Evolutionary conservation across 2,329 filamentous ascomycete species (phyloP), one percentile per base, ranked within the genome.

Genomic region (Pseudogymnoascus sp.): DNA sequence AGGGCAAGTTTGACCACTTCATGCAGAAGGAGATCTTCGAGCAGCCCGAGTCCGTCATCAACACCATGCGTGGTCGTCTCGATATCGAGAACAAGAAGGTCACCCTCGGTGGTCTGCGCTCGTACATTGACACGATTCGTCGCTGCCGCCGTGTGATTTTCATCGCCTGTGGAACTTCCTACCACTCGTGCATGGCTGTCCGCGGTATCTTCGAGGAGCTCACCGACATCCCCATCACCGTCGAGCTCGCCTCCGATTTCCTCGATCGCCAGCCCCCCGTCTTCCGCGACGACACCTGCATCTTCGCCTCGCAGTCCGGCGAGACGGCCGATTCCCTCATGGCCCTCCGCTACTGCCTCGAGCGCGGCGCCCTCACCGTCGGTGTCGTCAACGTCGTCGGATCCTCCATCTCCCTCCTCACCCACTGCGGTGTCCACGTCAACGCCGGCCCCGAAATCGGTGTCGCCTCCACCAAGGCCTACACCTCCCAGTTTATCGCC

Each of bases 11-110:
- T 79, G 94, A 99, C 77, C 94, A 99, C 81, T 99, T 97, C 84
- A 99, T 99, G 94, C 94, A 99, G 78, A 99, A 99, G 86, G 94
- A 99, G 78, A 99, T 99, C 73, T 99, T 99, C 77, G 94, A 99
- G 84, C 94, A 99, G 82, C 94, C 94, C 73, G 94, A 99, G 80
- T 99, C 94, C 12, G 91, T 99, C 65, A 88, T 99, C 81, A 99
- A 99, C 85, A 97, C 94, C 69, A 99, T 99, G 94, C 91, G 94
- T 86, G 94, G 94, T 79, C 94, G 94, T 80, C 82, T 99, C 71
- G 94, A 99, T 77, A 83, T 89, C 64, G 88, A 86, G 71, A 96
- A 97, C 83, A 96, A 95, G 84, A 90, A 86, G 63, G 92, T 99
- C 71, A 97, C 93, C 8, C 87, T 99, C 27, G 94, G 94, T 82